These are phyloP conservation scores for Lactifluus subvellereus DNA, from an alignment of 768 basidiomycete genomes.

Conservation along the genomic window DNA sequence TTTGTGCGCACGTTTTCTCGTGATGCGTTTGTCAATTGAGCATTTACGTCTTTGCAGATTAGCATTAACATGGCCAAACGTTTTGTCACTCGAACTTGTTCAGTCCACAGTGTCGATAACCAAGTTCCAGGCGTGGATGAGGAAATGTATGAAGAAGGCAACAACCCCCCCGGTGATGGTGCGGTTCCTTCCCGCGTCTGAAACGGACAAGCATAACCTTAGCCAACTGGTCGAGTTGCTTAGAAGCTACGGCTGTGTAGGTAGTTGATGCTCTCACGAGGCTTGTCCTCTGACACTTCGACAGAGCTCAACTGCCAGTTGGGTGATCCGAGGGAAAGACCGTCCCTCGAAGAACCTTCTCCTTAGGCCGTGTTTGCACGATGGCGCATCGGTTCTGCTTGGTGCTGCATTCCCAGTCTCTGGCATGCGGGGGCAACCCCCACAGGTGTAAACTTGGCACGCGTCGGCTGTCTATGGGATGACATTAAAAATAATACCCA, in stretches of 20 bases:
- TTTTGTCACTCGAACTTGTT: neutral
- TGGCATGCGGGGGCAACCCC: neutral
- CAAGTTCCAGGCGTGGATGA: constrained; percentile 9
- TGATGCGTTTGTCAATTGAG: neutral
- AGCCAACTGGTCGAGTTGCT: neutral
- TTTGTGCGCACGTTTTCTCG: neutral
- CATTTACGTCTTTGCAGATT: neutral
- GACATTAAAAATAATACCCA: no score
- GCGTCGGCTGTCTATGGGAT: no score
- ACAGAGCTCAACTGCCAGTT: neutral
- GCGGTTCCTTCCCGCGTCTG: neutral
- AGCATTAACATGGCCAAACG: neutral
- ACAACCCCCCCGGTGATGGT: neutral
- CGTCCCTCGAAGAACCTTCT: neutral
- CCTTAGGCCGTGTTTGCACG: neutral
- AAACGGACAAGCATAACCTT: neutral
- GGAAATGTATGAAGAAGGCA: neutral
- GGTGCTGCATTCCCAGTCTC: neutral
- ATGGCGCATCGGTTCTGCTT: neutral
- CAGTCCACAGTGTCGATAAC: neutral
- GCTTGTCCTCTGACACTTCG: neutral
- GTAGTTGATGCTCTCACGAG: neutral
- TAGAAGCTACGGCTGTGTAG: neutral
- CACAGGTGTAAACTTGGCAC: no score
- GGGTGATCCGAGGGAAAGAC: neutral